These are phyloP conservation scores for Acacia melanoxylon DNA, from an alignment of 306 rosid genomes.

Conservation along the genomic window DNA sequence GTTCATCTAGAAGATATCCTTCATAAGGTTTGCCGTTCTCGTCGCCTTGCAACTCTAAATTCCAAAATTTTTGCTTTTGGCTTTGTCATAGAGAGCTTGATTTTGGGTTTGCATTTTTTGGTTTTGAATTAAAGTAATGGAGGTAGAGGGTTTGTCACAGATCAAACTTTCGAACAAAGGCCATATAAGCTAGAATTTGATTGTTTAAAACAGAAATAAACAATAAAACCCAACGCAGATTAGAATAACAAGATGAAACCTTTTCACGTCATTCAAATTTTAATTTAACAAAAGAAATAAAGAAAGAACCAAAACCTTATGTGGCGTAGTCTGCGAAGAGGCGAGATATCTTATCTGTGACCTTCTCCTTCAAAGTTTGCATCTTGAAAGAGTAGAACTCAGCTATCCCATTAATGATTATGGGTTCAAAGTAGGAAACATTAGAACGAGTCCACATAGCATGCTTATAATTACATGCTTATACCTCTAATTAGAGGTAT, in stretches of 20 bases:
- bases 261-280: background rate
- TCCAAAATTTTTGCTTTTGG: too few species aligned
- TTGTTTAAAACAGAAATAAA: background rate
- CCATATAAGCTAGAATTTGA: slow-evolving; percentile 31
- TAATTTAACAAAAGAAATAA: background rate
- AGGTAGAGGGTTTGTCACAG: too few species aligned
- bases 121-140: too few species aligned
- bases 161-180: slow-evolving; percentile 43
- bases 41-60: too few species aligned
- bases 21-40: too few species aligned
- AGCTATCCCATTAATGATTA: slow-evolving; percentile 24
- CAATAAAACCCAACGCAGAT: slow-evolving; percentile 1
- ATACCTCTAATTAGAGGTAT: too few species aligned
- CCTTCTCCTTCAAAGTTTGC: slow-evolving; percentile 70
- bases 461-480: too few species aligned
- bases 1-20: too few species aligned
- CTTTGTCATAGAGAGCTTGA: too few species aligned
- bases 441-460: too few species aligned
- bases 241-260: background rate
- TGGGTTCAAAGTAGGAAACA: background rate
- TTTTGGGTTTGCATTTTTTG: too few species aligned
- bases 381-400: slow-evolving; percentile 28
- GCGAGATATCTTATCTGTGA: slow-evolving; percentile 62
- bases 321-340: slow-evolving; percentile 44
- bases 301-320: slow-evolving; percentile 44